Percentiles rank a stretch among this genome's conserved stretches.
phyloP scores from a whole-genome alignment of 2,329 filamentous ascomycete species.

The Fusarium sp. region DNA sequence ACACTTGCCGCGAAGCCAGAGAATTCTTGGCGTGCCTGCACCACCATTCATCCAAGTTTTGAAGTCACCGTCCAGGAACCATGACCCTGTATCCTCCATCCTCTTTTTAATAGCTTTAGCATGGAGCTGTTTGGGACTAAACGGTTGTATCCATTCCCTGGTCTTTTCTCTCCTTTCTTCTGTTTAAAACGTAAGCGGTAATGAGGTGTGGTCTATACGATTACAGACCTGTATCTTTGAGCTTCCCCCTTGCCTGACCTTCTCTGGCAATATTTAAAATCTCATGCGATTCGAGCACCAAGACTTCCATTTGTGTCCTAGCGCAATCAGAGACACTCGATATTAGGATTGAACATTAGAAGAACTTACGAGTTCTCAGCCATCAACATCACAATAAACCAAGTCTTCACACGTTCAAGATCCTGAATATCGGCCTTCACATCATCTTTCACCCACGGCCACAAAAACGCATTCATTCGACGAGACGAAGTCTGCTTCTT shows the following conservation, averaged over 20 bases:
- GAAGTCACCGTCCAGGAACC: neutral
- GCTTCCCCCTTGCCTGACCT: neutral
- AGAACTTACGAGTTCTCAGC: neutral
- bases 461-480: neutral
- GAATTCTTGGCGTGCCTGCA: accelerated
- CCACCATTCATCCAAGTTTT: accelerated
- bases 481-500: neutral
- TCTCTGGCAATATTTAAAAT: neutral
- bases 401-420: neutral
- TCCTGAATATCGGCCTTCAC: neutral
- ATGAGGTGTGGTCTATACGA: accelerated
- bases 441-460: neutral
- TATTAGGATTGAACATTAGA: accelerated
- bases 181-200: accelerated
- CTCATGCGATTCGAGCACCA: neutral
- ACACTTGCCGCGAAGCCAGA: neutral
- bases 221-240: neutral
- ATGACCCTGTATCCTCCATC: neutral
- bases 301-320: neutral
- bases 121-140: accelerated
- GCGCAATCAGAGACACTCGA: accelerated
- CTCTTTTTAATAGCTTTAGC: accelerated
- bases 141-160: neutral
- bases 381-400: neutral
- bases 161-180: neutral